Base-by-base conservation (phyloP, 192 early-diverging fungal genomes). In the Pilobolus umbonatus region DNA sequence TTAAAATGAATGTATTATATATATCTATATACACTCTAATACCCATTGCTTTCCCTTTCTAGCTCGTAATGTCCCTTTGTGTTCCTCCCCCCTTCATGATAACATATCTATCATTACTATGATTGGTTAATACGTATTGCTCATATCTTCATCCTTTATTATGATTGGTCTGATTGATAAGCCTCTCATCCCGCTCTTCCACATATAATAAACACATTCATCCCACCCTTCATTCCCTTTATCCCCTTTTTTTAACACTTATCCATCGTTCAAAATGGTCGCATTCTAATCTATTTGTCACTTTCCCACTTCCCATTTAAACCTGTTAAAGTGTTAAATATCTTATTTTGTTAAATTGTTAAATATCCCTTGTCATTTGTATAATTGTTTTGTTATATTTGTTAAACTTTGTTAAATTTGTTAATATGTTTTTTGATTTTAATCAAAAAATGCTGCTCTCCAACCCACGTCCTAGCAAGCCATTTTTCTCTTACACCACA, bases 401-500 rank as follows among this genome's bases (percentile, higher is more conserved):
- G 47, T 49, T 49, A n/a, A 49, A 49, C 29, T 53, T 54, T 52
- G 50, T 52, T 52, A 52, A 52, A 54, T 38, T 54, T 54, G 52
- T 54, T 54, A 54, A 54, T 38, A 54, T 54, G 52, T 22, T 36
- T 21, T 21, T 26, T 15, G 35, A 22, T 54, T 26, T 3, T 24
- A 4, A 31, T 10, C 52, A 29, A 54, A 54, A 38, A 25, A 25
- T 38, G 52, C 52, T 34, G 21, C 31, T 54, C 52, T 54, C 31
- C 12, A 54, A 54, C n/a, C 52, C 52, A 5, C 22, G 28, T 17
- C 56, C 44, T 25, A 57, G 50, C 50, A 62, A 52, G 42, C 67
- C 67, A 30, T 69, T 69, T 50, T 69, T 69, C 60, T 62, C 67
- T 32, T 69, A 69, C 40, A 63, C 61, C 21, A 69, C 67, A 32